Conservation (phyloP, 495 filamentous ascomycete species). For the Aspergillus avenaceus region DNA sequence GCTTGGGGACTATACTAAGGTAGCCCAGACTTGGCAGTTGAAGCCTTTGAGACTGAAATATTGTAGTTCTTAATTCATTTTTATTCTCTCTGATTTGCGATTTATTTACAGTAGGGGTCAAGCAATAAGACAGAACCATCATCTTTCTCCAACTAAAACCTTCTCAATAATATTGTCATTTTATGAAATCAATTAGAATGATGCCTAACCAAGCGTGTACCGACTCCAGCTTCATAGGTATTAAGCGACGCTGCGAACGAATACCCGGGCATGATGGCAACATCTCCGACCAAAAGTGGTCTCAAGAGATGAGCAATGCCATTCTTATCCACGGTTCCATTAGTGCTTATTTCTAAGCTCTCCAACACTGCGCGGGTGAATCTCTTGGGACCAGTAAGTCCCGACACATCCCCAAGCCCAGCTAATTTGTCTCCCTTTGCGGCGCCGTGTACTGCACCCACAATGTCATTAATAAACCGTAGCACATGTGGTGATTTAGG, state of each 20-base stretch:
- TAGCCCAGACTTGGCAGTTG: too few species aligned
- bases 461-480: slow-evolving; percentile 18
- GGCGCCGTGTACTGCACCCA: slow-evolving; percentile 3
- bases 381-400: slow-evolving; percentile 18
- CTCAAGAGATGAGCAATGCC: slow-evolving; percentile 18
- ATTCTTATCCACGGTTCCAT: slow-evolving; percentile 10
- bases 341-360: slow-evolving; percentile 10
- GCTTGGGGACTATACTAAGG: too few species aligned
- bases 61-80: too few species aligned
- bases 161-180: too few species aligned
- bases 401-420: slow-evolving; percentile 15
- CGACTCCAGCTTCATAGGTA: slow-evolving; percentile 9
- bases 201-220: slow-evolving; percentile 24
- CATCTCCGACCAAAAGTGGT: slow-evolving; percentile 21
- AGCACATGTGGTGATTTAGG: slow-evolving; percentile 13
- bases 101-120: too few species aligned
- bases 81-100: too few species aligned
- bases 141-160: too few species aligned
- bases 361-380: slow-evolving; percentile 13
- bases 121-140: too few species aligned
- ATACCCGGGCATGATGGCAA: slow-evolving; percentile 22
- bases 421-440: slow-evolving; percentile 9
- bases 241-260: slow-evolving; percentile 21
- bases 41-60: too few species aligned
- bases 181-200: too few species aligned